Evolutionary conservation across 2,329 filamentous ascomycete genomes (phyloP), one percentile per base, ranked within the genome.

Genomic region (Ophiostoma sp.): DNA sequence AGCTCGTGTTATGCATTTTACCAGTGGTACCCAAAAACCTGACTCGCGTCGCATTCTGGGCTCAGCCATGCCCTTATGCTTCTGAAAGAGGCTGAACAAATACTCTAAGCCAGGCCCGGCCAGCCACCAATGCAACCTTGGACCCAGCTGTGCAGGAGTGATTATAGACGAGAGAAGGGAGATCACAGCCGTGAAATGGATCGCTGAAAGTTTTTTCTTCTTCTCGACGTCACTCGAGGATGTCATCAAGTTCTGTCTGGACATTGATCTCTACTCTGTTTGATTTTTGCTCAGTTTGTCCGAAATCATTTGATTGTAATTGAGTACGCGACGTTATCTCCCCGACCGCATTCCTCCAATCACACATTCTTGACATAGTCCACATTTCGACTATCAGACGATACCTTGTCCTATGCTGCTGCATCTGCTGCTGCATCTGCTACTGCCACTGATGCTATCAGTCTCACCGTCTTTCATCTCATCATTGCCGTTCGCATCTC

Each of bases 401-500:
- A 57, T 31, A 17, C 23, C 4, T 15, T 10, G 4, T 57, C 27
- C 27, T 31, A 31, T 3, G 1, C 27, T 31, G 27, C 3, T 31
- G 27, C 8, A 27, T 15, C 39, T 41, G 39, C 13, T 41, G 39
- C 15, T 15, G 39, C 2, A 13, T 11, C 4, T 15, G 8, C n/a
- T 27, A 4, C 11, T 57, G 23, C 23, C 23, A 27, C n/a, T 57
- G 23, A 13, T 54, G 52, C 44, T 48, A 27, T 13, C 1, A 13
- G n/a, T 62, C 57, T 33, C 57, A 17, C 23, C 57, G 57, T 62
- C 57, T 62, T 62, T 62, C 27, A 57, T 57, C 8, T 20, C 57
- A 62, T 62, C 57, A 62, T 62, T 33, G 15, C 57, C 57, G 23
- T 27, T 57, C n/a, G 1, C 57, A 62, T 33, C 27, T 62, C 23